A percentile compares a stretch with the other conserved stretches of the same genome.
phyloP scores from a whole-genome alignment of 2,329 filamentous ascomycete genomes.

The Tolypocladium guangdongense region DNA sequence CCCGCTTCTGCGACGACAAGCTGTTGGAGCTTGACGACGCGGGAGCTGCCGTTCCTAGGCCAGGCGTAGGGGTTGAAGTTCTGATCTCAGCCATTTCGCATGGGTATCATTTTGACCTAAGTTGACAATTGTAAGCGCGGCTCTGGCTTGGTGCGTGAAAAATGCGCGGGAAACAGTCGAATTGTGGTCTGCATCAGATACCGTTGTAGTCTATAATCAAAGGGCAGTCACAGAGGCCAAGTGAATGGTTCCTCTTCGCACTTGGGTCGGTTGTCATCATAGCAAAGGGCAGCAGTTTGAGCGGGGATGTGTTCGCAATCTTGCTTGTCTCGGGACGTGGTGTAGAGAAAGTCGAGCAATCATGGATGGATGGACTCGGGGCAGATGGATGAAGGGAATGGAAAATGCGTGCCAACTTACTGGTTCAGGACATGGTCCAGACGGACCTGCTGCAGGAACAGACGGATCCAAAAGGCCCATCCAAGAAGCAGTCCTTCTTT shows the following conservation, averaged over 20 bases:
- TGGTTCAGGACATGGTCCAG: slow-evolving; percentile 19
- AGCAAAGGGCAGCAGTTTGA: slow-evolving; percentile 10
- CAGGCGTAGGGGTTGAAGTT: slow-evolving; percentile 10
- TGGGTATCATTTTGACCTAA: slow-evolving; percentile 36
- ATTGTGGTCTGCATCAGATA: slow-evolving; percentile 60
- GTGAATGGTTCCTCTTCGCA: slow-evolving; percentile 50
- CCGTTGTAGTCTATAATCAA: slow-evolving; percentile 87
- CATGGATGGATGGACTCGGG: not conserved
- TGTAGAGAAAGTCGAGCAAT: not conserved
- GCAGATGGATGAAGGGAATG: not conserved
- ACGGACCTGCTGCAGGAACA: slow-evolving; percentile 5
- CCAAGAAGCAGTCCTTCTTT: not conserved
- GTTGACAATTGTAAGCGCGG: not conserved
- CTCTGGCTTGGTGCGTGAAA: not conserved
- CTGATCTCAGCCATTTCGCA: slow-evolving; percentile 32
- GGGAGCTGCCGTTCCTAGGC: slow-evolving; percentile 5
- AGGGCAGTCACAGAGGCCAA: slow-evolving; percentile 52
- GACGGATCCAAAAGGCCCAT: not conserved
- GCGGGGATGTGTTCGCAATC: not conserved
- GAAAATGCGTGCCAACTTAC: slow-evolving; percentile 11
- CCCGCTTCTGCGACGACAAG: slow-evolving; percentile 17
- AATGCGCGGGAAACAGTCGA: slow-evolving; percentile 7
- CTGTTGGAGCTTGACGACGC: slow-evolving; percentile 4
- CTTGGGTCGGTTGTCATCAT: slow-evolving; percentile 51
- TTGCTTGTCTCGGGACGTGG: not conserved